Conservation (phyloP, 257 asterid species). For the Jaltomata sinuosa region DNA sequence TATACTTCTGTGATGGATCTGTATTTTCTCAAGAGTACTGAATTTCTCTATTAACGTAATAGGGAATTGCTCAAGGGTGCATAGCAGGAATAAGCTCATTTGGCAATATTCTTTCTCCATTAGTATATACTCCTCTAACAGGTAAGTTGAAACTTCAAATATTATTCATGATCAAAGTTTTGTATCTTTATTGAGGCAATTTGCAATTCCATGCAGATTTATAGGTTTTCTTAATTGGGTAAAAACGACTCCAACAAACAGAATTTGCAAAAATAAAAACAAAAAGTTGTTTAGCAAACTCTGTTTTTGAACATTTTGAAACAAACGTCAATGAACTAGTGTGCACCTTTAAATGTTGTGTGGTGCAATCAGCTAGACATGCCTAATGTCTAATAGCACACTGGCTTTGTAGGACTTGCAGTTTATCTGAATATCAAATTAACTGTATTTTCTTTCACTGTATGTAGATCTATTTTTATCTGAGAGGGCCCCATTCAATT, state of each 20-base stretch:
- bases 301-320: neutral
- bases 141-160: neutral
- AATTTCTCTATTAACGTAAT: neutral
- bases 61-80: conserved; percentile 15
- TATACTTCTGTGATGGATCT: neutral
- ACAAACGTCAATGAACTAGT: neutral
- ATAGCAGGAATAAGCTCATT: conserved; percentile 1
- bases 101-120: conserved; percentile 4
- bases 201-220: neutral
- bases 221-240: neutral
- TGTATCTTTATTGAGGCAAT: neutral
- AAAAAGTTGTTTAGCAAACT: neutral
- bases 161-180: neutral
- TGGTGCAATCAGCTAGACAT: neutral
- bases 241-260: neutral
- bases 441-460: neutral
- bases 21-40: neutral
- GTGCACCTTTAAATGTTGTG: neutral
- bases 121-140: conserved; percentile 7
- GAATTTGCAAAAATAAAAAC: neutral
- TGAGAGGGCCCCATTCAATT: conserved; percentile 11
- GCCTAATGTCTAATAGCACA: neutral
- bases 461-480: conserved; percentile 18
- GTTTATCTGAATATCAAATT: neutral
- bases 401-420: neutral